A percentile compares a stretch with the other conserved stretches of the same genome.
Evolutionary conservation across 78 protist genomes (phyloP).

Genomic region (Monocercomonoides exilis): DNA sequence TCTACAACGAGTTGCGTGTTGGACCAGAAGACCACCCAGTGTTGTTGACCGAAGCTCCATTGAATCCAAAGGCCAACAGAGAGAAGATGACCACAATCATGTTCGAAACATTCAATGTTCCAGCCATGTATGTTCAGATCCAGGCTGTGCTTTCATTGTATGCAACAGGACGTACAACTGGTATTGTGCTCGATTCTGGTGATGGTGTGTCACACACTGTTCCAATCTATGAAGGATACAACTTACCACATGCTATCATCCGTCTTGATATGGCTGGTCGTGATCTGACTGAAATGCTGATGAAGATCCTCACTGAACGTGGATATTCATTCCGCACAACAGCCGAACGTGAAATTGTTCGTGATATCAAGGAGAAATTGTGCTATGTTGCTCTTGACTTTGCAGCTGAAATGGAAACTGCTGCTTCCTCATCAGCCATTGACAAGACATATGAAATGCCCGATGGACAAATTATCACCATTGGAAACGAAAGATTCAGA

Average conservation of each 20-base stretch:
- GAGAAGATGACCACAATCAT: slow-evolving; percentile 78
- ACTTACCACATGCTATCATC: slow-evolving; percentile 11
- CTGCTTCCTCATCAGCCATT: no score
- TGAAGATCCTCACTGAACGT: slow-evolving; percentile 57
- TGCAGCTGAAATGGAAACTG: no score
- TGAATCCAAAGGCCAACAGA: slow-evolving; percentile 78
- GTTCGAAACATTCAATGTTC: slow-evolving; percentile 81
- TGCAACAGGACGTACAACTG: slow-evolving; percentile 50
- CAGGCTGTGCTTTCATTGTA: slow-evolving; percentile 76
- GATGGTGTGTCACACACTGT: slow-evolving; percentile 41
- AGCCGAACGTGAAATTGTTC: slow-evolving; percentile 31
- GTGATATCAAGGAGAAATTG: slow-evolving; percentile 48
- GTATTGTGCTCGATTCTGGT: slow-evolving; percentile 36
- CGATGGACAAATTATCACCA: slow-evolving; percentile 40
- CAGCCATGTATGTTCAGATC: slow-evolving; percentile 75
- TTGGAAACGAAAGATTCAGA: slow-evolving; percentile 36
- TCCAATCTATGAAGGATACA: slow-evolving; percentile 36
- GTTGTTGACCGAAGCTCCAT: slow-evolving; percentile 77
- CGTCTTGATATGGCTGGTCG: slow-evolving; percentile 51
- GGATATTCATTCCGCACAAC: slow-evolving; percentile 17
- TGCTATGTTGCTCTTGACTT: slow-evolving; percentile 47
- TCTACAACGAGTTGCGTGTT: slow-evolving; percentile 8
- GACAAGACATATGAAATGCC: no score
- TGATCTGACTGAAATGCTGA: slow-evolving; percentile 70
- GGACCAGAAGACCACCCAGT: slow-evolving; percentile 59